Conservation (phyloP, 768 basidiomycete genomes). For the Asterophora parasitica region DNA sequence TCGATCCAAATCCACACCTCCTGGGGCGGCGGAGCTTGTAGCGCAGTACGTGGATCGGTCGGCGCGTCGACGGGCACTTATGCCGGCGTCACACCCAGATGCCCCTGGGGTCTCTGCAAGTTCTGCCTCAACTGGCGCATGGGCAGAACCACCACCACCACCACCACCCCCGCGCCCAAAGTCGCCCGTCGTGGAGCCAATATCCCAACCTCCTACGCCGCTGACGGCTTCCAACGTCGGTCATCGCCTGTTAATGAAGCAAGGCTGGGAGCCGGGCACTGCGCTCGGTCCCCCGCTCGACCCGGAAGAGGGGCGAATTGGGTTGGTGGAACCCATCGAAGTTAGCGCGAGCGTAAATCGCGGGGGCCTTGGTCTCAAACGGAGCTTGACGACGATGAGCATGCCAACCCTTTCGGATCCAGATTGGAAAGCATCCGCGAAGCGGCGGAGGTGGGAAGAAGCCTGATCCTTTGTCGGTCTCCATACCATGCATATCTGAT, state of each 20-base stretch:
- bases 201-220: conserved; percentile 42
- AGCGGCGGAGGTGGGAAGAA: conserved; percentile 35
- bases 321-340: conserved; percentile 55
- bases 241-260: conserved; percentile 61
- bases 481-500: not conserved
- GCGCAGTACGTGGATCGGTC: conserved; percentile 61
- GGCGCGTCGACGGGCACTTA: conserved; percentile 60
- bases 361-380: conserved; percentile 51
- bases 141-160: conserved; percentile 6
- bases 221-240: conserved; percentile 60
- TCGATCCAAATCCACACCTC: conserved; percentile 14
- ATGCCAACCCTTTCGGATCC: conserved; percentile 13
- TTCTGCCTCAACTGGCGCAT: conserved; percentile 10
- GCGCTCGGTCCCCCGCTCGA: conserved; percentile 37
- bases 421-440: conserved; percentile 38
- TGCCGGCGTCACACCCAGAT: conserved; percentile 47
- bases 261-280: conserved; percentile 73
- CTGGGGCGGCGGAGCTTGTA: conserved; percentile 9
- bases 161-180: conserved; percentile 19
- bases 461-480: conserved; percentile 1
- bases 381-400: conserved; percentile 16
- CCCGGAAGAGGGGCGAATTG: conserved; percentile 29
- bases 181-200: conserved; percentile 20
- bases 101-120: conserved; percentile 40
- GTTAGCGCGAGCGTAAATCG: conserved; percentile 38